Conservation (phyloP, 1,284 basidiomycete genomes). For the Retiboletus flavoniger region DNA sequence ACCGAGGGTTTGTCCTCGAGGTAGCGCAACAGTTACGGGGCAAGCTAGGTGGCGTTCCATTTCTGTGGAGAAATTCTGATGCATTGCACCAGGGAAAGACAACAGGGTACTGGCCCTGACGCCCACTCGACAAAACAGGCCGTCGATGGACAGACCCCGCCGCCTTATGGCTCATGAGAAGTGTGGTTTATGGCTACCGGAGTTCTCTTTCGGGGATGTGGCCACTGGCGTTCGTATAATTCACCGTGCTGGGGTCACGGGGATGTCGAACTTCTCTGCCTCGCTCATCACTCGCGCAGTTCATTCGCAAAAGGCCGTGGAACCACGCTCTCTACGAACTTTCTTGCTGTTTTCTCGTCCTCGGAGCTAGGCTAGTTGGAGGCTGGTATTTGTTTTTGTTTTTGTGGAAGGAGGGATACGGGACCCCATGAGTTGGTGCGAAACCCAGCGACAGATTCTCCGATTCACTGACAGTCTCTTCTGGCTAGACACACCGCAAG, state of each 20-base stretch:
- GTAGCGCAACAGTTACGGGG: neutral
- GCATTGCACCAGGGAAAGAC: slow-evolving; percentile 5
- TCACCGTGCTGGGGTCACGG: slow-evolving; percentile 20
- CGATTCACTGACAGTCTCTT: slow-evolving; percentile 17
- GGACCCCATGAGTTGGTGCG: neutral
- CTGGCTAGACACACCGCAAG: slow-evolving; percentile 5
- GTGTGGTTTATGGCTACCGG: slow-evolving; percentile 11
- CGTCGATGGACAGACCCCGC: slow-evolving; percentile 2
- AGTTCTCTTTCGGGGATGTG: slow-evolving; percentile 20
- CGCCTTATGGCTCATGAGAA: slow-evolving; percentile 8
- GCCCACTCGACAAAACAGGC: slow-evolving; percentile 7
- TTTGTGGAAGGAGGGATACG: slow-evolving; percentile 5
- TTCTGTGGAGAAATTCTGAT: slow-evolving; percentile 2
- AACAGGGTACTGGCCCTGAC: slow-evolving; percentile 7
- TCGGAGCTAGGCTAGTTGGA: slow-evolving; percentile 5
- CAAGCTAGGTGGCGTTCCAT: neutral
- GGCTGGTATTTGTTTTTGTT: slow-evolving; percentile 27
- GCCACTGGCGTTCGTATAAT: slow-evolving; percentile 4
- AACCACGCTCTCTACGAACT: slow-evolving; percentile 5
- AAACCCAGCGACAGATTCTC: slow-evolving; percentile 28
- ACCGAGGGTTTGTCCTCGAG: slow-evolving; percentile 5
- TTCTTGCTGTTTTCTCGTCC: slow-evolving; percentile 10
- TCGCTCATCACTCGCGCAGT: slow-evolving; percentile 22
- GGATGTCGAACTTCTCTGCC: slow-evolving; percentile 20
- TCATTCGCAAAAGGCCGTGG: slow-evolving; percentile 18